Conservation (phyloP, 2,329 filamentous ascomycete genomes). For the Juglanconis oblonga region DNA sequence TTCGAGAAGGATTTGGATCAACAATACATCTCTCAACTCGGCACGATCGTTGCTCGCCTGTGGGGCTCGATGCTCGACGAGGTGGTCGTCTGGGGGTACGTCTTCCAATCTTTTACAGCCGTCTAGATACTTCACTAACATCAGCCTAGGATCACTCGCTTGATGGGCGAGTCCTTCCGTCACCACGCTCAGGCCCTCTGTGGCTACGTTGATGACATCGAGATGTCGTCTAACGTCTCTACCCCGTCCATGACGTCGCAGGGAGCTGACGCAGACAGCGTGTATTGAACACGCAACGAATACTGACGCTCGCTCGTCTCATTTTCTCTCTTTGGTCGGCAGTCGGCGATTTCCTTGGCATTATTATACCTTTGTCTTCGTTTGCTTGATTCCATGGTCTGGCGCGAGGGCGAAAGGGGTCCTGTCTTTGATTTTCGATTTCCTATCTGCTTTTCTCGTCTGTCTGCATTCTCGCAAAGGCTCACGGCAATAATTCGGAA, state of each 20-base stretch:
- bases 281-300: slow-evolving; percentile 52
- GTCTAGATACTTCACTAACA: slow-evolving; percentile 38
- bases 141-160: slow-evolving; percentile 71
- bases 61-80: slow-evolving; percentile 99
- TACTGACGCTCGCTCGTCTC: slow-evolving; percentile 52
- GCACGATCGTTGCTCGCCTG: slow-evolving; percentile 89
- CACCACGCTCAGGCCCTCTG: slow-evolving; percentile 91
- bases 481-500: slow-evolving; percentile 42
- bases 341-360: slow-evolving; percentile 31
- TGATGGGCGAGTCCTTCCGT: slow-evolving; percentile 98
- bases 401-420: slow-evolving; percentile 19
- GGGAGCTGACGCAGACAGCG: slow-evolving; percentile 68
- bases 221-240: slow-evolving; percentile 66
- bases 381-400: slow-evolving; percentile 27
- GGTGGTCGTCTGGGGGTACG: slow-evolving; percentile 99
- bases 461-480: slow-evolving; percentile 31
- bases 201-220: slow-evolving; percentile 85
- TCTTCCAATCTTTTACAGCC: slow-evolving; percentile 26
- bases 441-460: slow-evolving; percentile 25
- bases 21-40: slow-evolving; percentile 76
- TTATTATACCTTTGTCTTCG: slow-evolving; percentile 37
- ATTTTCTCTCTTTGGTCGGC: slow-evolving; percentile 32
- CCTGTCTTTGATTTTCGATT: slow-evolving; percentile 22
- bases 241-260: slow-evolving; percentile 72
- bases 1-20: slow-evolving; percentile 90